phyloP scores from a whole-genome alignment of 306 rosid species.

The Datisca glomerata region DNA sequence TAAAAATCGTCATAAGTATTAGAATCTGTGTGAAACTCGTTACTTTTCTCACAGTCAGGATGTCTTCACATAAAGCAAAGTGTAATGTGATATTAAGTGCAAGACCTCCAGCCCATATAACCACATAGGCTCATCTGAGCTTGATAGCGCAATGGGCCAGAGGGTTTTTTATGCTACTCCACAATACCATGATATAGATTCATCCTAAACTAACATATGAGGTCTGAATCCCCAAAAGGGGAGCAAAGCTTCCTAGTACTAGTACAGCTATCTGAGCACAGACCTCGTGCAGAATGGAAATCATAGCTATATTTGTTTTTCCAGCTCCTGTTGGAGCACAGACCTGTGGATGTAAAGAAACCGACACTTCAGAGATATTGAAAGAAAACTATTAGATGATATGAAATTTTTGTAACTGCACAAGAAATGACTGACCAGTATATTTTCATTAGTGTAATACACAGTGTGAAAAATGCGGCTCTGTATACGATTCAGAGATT shows the following conservation, averaged over 20 bases:
- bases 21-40: too few species aligned
- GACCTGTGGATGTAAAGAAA: slow-evolving; percentile 47
- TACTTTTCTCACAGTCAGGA: too few species aligned
- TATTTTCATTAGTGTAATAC: slow-evolving; percentile 81
- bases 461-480: slow-evolving; percentile 85
- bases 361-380: slow-evolving; percentile 7
- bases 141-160: too few species aligned
- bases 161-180: neutral
- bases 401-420: slow-evolving; percentile 1
- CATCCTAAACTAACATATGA: neutral
- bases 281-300: slow-evolving; percentile 92
- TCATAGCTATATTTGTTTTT: slow-evolving; percentile 95
- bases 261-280: slow-evolving; percentile 14
- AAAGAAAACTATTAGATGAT: slow-evolving; percentile 6
- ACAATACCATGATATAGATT: neutral
- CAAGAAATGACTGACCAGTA: slow-evolving; percentile 52
- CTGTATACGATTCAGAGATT: slow-evolving; percentile 79
- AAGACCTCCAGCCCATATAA: too few species aligned
- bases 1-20: too few species aligned
- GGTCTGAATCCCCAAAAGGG: neutral
- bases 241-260: neutral
- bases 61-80: too few species aligned
- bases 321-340: slow-evolving; percentile 99
- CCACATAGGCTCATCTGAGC: too few species aligned
- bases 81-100: too few species aligned